These are phyloP conservation scores for Lichtheimia hyalospora DNA, from an alignment of 371 early-diverging fungal genomes.

Conservation along the genomic window DNA sequence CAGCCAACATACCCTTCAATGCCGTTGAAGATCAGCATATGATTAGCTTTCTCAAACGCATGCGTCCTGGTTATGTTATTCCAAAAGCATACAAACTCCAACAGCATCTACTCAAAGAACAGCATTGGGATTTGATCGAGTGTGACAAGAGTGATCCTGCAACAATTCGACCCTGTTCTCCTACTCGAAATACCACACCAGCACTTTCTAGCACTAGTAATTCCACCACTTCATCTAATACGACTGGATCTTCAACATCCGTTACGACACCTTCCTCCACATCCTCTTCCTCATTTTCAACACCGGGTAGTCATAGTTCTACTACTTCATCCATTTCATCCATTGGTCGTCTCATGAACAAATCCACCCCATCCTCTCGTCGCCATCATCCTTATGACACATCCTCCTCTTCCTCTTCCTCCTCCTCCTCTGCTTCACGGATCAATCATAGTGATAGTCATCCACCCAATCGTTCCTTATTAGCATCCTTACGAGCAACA, in stretches of 20 bases:
- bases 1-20: constrained; percentile 30
- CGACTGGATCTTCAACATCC: not conserved
- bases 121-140: constrained; percentile 41
- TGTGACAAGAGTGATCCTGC: not conserved
- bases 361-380: no score
- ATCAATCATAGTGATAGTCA: not conserved
- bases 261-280: constrained; percentile 4
- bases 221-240: not conserved
- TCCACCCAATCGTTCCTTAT: not conserved
- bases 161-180: no score
- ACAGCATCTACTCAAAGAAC: constrained; percentile 36
- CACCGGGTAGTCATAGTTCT: no score
- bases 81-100: constrained; percentile 26
- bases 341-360: no score
- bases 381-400: constrained; percentile 2
- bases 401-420: not conserved
- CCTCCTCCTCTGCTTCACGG: not conserved
- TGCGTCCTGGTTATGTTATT: constrained; percentile 33
- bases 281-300: not conserved
- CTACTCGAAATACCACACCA: no score
- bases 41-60: constrained; percentile 27
- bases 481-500: not conserved
- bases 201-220: no score
- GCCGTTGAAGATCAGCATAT: constrained; percentile 33
- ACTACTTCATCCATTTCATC: no score